Percentiles rank a stretch among this genome's conserved stretches.
Conservation (phyloP, 169 alveolate genomes). For the Cryptosporidium ryanae region DNA sequence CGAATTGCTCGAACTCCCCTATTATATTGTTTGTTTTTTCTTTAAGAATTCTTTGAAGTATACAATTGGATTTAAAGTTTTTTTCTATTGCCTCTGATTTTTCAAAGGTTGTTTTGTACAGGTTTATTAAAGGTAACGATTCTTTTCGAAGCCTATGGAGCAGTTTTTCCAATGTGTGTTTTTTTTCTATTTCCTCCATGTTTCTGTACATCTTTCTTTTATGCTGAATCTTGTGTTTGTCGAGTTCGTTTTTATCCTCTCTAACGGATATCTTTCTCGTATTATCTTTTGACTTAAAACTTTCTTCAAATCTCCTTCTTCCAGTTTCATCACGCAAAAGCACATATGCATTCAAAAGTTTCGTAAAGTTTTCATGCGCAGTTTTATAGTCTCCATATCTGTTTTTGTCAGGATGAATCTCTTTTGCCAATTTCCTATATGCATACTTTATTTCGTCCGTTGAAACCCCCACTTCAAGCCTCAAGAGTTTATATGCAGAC, state of each 20-base stretch:
- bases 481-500: slow-evolving; percentile 33
- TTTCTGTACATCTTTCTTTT: background rate
- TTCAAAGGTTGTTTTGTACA: background rate
- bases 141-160: slow-evolving; percentile 3
- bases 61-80: background rate
- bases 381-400: background rate
- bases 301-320: slow-evolving; percentile 39
- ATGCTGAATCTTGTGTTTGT: background rate
- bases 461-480: slow-evolving; percentile 31
- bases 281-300: background rate
- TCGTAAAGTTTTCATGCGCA: slow-evolving; percentile 58
- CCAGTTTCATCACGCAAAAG: slow-evolving; percentile 32
- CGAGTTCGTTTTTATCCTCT: background rate
- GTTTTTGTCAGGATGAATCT: slow-evolving; percentile 60
- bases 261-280: background rate
- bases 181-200: background rate
- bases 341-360: slow-evolving; percentile 19
- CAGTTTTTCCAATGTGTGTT: background rate
- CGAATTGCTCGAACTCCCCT: slow-evolving; percentile 7
- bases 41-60: background rate
- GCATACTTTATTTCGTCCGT: slow-evolving; percentile 20
- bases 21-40: background rate
- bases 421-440: slow-evolving; percentile 33
- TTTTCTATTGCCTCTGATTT: background rate
- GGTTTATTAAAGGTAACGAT: background rate